Base-by-base conservation (phyloP, 108 stramenopile genomes). In the Fistulifera solaris region DNA sequence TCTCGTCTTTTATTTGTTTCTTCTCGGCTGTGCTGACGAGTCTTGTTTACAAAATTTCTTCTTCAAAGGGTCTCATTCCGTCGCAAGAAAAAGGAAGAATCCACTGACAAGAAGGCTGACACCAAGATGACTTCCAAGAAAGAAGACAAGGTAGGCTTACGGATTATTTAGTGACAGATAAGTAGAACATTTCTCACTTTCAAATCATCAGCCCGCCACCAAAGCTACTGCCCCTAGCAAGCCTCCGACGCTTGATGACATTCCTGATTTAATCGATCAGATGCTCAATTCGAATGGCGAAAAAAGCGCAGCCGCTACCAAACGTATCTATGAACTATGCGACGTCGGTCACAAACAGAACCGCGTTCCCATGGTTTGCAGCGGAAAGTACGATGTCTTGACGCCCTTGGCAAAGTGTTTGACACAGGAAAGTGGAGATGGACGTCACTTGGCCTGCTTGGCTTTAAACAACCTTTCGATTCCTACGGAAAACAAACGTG, bases 271-370 rank as follows among this genome's bases (percentile, higher is more conserved):
- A 27, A 65, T 91, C 53, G 80, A 83, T 28, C 85, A 78, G 35
- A 91, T 91, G 83, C 65, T 77, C 49, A 85, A 59, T 54, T 80
- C 87, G 47, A 78, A 87, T 67, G 85, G 89, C 12, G 89, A 91
- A 49, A 85, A 87, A 63, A 75, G 74, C 39, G 85, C 85, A 27
- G 85, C 85, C 26, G 91, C 91, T 44, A 88, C 87, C 46, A 93
- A 93, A 72, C 76, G 87, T 10, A 83, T 93, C 48, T 93, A 93
- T 70, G 87, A 93, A 59, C 79, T 93, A 5, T 89, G 87, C 56
- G 91, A 93, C 56, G 91, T 93, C 22, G 87, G 83, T 0, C 91
- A 93, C 80, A 93, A 93, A 67, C 85, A 89, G 69, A 93, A 93
- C 70, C 91, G 91, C 70, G 85, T 93, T 16, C 87, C 85, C 17